Evolutionary conservation across 75 land plant genomes (phyloP).

Genomic region (Picea glauca): DNA sequence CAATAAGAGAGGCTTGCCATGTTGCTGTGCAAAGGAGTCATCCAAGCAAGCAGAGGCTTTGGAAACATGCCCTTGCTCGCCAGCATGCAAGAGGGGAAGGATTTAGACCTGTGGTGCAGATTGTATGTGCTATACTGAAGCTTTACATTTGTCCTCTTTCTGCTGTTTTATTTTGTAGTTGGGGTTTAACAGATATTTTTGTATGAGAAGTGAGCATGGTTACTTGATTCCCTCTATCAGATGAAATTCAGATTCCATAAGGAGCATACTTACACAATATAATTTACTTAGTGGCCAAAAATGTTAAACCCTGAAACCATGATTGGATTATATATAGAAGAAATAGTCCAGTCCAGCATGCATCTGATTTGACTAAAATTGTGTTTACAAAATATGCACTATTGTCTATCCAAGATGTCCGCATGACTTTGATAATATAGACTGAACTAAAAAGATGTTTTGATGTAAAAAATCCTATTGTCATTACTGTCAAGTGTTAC

Average conservation of each 20-base stretch:
- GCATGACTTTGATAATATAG: neutral
- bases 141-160: neutral
- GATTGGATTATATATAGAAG: neutral
- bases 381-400: neutral
- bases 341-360: neutral
- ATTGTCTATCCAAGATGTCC: neutral
- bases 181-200: too few species aligned
- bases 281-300: neutral
- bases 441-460: neutral
- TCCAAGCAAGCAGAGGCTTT: slow-evolving; percentile 79
- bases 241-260: neutral
- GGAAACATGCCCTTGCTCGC: slow-evolving; percentile 90
- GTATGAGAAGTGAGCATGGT: neutral
- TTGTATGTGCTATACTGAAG: slow-evolving; percentile 46
- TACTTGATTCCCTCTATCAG: neutral
- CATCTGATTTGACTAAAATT: neutral
- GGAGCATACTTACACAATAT: neutral
- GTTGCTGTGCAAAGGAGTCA: slow-evolving; percentile 79
- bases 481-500: too few species aligned
- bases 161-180: neutral
- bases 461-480: too few species aligned
- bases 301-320: neutral
- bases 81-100: slow-evolving; percentile 60
- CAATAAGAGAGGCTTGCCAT: slow-evolving; percentile 96
- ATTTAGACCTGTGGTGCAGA: slow-evolving; percentile 72